These are phyloP conservation scores for Monilinia fructigena DNA, from an alignment of 2,329 filamentous ascomycete species.

Conservation along the genomic window DNA sequence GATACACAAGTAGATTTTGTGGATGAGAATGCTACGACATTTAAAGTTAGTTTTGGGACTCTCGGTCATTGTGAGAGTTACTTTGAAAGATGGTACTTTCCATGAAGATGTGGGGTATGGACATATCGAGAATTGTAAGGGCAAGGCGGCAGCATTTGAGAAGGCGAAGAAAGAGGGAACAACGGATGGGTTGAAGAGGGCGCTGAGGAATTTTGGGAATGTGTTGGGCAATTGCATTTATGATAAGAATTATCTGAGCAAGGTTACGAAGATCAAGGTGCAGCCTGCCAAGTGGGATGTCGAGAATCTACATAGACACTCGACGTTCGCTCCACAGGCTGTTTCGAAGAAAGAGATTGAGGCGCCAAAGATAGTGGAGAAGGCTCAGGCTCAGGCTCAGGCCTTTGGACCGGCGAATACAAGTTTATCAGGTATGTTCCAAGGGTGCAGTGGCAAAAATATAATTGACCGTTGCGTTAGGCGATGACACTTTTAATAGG, in stretches of 20 bases:
- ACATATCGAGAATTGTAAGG: slow-evolving; percentile 92
- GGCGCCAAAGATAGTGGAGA: slow-evolving; percentile 36
- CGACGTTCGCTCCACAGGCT: slow-evolving; percentile 53
- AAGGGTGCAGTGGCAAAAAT: neutral
- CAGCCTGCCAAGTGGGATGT: slow-evolving; percentile 75
- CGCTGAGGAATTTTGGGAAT: slow-evolving; percentile 89
- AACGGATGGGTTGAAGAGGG: slow-evolving; percentile 88
- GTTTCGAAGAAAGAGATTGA: slow-evolving; percentile 35
- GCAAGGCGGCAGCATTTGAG: slow-evolving; percentile 93
- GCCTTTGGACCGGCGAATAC: neutral
- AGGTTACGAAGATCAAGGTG: slow-evolving; percentile 86
- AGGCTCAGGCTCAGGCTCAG: slow-evolving; percentile 28
- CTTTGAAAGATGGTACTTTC: slow-evolving; percentile 87
- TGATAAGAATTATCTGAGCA: slow-evolving; percentile 88
- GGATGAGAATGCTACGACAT: slow-evolving; percentile 76
- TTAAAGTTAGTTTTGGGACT: slow-evolving; percentile 80
- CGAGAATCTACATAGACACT: slow-evolving; percentile 76
- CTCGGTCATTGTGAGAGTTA: slow-evolving; percentile 87
- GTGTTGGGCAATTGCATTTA: slow-evolving; percentile 98
- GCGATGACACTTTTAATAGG: slow-evolving; percentile 43
- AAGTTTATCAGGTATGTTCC: slow-evolving; percentile 10
- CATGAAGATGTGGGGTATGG: slow-evolving; percentile 98
- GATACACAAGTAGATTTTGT: slow-evolving; percentile 95
- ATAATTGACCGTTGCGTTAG: slow-evolving; percentile 29
- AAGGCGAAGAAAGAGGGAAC: slow-evolving; percentile 99